Evolutionary conservation across 495 filamentous ascomycete genomes (phyloP), one percentile per base, ranked within the genome.

Genomic region (Penicillium riverlandense): DNA sequence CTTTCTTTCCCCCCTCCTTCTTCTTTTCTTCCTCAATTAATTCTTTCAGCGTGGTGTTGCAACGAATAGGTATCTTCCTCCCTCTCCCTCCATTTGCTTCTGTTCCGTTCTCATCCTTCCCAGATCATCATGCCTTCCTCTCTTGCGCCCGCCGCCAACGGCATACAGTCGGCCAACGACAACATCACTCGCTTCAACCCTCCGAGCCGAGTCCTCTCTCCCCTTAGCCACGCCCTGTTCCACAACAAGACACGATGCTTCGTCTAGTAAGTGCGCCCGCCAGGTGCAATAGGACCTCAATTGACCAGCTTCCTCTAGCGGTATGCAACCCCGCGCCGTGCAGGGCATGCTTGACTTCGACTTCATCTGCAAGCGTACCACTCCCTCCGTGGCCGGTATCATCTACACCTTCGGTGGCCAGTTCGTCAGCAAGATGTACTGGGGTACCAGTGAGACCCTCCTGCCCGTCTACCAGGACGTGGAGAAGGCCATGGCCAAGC

Each of bases 341-440:
- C 92, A 98, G 77, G 94, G 94, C 69, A 98, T 97, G 92, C 86
- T 98, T 64, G 92, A 98, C 70, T 98, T 98, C 71, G 92, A 98
- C 78, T 98, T 97, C 80, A 98, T 98, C 74, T 98, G 92, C 88
- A 97, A 96, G 80, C 87, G 92, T 47, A 77, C 77, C 63, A 95
- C 89, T 11, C 92, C 92, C 45, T 97, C 92, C 49, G 92, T 98
- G 40, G 92, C 92, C 53, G 92, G 90, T 70, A 98, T 98, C 71
- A 97, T 98, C 75, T 98, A 98, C 78, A 96, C 92, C 55, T 98
- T 98, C 64, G 92, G 92, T 69, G 92, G 92, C 43, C 92, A 98
- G 67, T 98, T 97, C 82, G 94, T 98, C 55, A 96, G 90, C 80
- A 98, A 98, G 83, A 98, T 98, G 92, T 84, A 98, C 83, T 98